Percentiles rank a stretch among this genome's conserved stretches.
Conservation (phyloP, 2,329 filamentous ascomycete genomes). For the Microascus cirrosus region DNA sequence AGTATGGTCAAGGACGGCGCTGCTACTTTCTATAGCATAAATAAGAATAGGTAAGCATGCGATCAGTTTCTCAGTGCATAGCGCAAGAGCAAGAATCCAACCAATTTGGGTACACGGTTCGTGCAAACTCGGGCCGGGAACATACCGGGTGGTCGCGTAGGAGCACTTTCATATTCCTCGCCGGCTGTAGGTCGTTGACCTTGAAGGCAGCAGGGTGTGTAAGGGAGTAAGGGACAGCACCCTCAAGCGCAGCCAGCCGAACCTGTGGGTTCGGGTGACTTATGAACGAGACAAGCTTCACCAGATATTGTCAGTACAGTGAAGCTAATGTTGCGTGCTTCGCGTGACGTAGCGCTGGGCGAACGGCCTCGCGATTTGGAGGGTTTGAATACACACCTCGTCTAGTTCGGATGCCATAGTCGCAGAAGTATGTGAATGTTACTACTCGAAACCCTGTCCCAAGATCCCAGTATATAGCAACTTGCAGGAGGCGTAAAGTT, state of each 20-base stretch:
- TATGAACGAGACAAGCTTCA: slow-evolving; percentile 82
- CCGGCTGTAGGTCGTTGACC: slow-evolving; percentile 60
- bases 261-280: slow-evolving; percentile 87
- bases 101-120: neutral
- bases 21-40: slow-evolving; percentile 58
- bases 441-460: neutral
- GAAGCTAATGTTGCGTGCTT: neutral
- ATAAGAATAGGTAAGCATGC: neutral
- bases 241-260: slow-evolving; percentile 73
- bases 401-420: slow-evolving; percentile 67
- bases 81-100: neutral
- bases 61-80: neutral
- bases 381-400: slow-evolving; percentile 41
- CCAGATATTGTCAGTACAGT: slow-evolving; percentile 5
- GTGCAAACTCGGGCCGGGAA: slow-evolving; percentile 5
- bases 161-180: slow-evolving; percentile 80
- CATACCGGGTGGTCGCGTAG: slow-evolving; percentile 72
- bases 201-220: slow-evolving; percentile 76
- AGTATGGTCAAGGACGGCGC: slow-evolving; percentile 87
- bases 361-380: neutral
- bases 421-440: neutral
- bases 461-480: neutral
- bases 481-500: neutral
- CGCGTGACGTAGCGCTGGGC: neutral
- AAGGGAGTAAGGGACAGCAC: slow-evolving; percentile 72